Conservation (phyloP, 768 basidiomycete species). For the Cyclocybe cylindracea region DNA sequence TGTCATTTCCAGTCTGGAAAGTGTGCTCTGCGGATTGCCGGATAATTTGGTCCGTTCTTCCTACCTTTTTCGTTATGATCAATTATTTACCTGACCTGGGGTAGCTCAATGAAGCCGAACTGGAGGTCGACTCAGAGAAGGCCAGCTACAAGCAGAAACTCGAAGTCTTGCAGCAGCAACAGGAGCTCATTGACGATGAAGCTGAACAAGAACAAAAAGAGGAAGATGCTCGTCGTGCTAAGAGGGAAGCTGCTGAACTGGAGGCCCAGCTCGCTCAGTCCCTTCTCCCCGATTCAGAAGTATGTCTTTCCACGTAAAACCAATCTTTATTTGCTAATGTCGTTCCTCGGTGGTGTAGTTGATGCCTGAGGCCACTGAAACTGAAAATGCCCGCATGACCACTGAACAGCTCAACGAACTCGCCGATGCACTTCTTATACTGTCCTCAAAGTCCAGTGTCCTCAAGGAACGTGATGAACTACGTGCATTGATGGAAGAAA, state of each 20-base stretch:
- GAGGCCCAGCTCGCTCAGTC: constrained; percentile 81
- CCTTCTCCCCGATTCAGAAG: constrained; percentile 88
- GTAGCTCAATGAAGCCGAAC: constrained; percentile 95
- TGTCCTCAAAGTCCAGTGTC: constrained; percentile 93
- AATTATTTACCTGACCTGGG: constrained; percentile 5
- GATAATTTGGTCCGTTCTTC: constrained; percentile 79
- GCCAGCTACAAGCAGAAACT: constrained; percentile 98
- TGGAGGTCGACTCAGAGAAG: constrained; percentile 91
- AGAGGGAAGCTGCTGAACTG: constrained; percentile 76
- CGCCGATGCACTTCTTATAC: constrained; percentile 84
- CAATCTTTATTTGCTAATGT: background rate
- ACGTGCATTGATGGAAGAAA: constrained; percentile 90
- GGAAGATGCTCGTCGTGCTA: constrained; percentile 85
- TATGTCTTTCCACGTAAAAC: constrained; percentile 26
- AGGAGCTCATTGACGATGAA: constrained; percentile 99
- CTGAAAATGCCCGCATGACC: constrained; percentile 92
- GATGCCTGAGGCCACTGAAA: constrained; percentile 56
- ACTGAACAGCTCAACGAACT: constrained; percentile 94
- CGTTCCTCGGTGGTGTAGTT: constrained; percentile 41
- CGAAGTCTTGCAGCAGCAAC: constrained; percentile 96
- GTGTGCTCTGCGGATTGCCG: constrained; percentile 87
- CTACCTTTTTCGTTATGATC: background rate
- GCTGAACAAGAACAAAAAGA: constrained; percentile 97
- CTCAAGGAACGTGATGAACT: constrained; percentile 96
- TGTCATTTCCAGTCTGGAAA: constrained; percentile 82